Base-by-base conservation (phyloP, 1,284 basidiomycete species). In the Puccinia horiana region DNA sequence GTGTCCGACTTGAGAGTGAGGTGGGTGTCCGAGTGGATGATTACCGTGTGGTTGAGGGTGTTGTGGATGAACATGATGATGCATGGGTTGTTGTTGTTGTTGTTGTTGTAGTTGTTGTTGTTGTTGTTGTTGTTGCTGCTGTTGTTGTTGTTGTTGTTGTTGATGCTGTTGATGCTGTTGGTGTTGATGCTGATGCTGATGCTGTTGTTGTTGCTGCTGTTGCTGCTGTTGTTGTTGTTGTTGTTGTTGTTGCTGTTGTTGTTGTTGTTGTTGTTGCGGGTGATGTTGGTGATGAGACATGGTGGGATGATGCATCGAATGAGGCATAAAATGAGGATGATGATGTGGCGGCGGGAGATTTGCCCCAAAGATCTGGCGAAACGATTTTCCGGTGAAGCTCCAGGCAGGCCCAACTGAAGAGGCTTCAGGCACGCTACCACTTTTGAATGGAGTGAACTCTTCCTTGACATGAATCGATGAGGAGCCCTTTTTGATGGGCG, bases 361-460 rank as follows among this genome's bases (percentile, higher is more conserved):
- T 56, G 79, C 65, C 23, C 79, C 79, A 65, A 81, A 81, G 9
- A 81, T 56, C 12, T 73, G 69, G 16, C 79, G 79, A 63, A 63
- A 81, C 29, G 69, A 73, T 63, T 74, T 73, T 6, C 79, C 79
- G 12, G 54, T 58, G 47, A 81, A 81, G 40, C 40, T 58, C 79
- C 79, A 81, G 18, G 69, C 54, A 26, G 79, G 79, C 2, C 79
- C 79, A 16, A 81, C 79, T n/a, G 54, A 32, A 44, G 69, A 74
- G 32, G 79, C 69, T 65, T 81, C 79, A 11, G 79, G 79, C 16
- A 81, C 79, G 52, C 23, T 49, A 61, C 65, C 52, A 26, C 47
- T 72, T 65, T 74, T 81, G 58, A 81, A 81, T 40, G 79, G 79
- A 18, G 69, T 81, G 20, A 81, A 81, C n/a, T 81, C 79, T 74